Evolutionary conservation across 2,329 filamentous ascomycete genomes (phyloP).

Genomic region (Exserohilum turcica): DNA sequence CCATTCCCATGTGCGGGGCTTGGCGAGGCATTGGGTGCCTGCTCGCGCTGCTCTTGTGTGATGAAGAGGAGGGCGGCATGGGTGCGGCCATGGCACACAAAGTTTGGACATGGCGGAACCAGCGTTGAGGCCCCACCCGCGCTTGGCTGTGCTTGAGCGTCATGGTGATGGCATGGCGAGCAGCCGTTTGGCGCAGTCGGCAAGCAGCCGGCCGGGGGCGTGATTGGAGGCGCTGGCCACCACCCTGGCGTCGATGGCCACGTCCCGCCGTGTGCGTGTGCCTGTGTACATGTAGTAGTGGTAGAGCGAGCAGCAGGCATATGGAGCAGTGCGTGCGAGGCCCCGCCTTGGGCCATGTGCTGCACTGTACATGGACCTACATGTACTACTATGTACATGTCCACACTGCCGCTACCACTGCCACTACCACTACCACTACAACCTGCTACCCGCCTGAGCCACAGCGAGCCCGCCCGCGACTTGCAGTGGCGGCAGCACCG

Average conservation of each 20-base stretch:
- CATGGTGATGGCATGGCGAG: too few species aligned
- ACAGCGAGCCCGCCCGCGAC: not conserved
- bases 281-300: conserved; percentile 4
- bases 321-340: too few species aligned
- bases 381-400: too few species aligned
- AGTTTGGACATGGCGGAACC: conserved; percentile 10
- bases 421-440: too few species aligned
- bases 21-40: not conserved
- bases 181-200: conserved; percentile 17
- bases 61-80: conserved; percentile 7
- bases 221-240: conserved; percentile 9
- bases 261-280: too few species aligned
- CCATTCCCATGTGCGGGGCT: not conserved
- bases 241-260: too few species aligned
- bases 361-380: too few species aligned
- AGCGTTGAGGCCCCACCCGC: conserved; percentile 13
- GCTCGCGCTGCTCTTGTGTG: conserved; percentile 16
- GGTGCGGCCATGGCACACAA: conserved; percentile 11
- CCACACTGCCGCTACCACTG: too few species aligned
- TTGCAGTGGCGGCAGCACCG: not conserved
- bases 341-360: too few species aligned
- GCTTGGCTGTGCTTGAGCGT: conserved; percentile 38
- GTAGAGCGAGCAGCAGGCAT: not conserved
- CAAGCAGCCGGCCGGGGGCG: conserved; percentile 10
- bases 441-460: not conserved